These are phyloP conservation scores for Cercospora brassicicola DNA, from an alignment of 2,329 filamentous ascomycete genomes.

Conservation along the genomic window DNA sequence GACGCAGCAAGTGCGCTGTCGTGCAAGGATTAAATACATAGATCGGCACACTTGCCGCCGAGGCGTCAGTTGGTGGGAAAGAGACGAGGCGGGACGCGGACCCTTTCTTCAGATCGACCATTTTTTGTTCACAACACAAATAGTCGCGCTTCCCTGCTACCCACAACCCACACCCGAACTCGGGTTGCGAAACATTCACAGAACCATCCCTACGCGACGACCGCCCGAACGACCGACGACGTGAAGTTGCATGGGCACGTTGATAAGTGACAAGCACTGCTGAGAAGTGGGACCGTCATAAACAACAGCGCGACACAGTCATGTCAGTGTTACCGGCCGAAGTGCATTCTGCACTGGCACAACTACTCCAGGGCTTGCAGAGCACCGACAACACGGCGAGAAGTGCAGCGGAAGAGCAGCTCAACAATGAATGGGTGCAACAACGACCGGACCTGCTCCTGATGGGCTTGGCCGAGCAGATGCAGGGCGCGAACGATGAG, in stretches of 20 bases:
- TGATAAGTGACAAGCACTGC: neutral
- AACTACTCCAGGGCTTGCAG: conserved; percentile 85
- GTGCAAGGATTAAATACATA: neutral
- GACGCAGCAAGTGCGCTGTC: neutral
- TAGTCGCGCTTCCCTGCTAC: neutral
- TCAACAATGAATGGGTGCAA: conserved; percentile 86
- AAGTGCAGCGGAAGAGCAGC: conserved; percentile 82
- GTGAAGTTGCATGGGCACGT: conserved; percentile 1
- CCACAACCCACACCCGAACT: neutral
- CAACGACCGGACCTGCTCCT: conserved; percentile 81
- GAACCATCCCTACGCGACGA: neutral
- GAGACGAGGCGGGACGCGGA: neutral
- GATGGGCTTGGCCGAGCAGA: conserved; percentile 92
- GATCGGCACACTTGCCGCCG: conserved; percentile 1
- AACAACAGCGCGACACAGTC: conserved; percentile 2
- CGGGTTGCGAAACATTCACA: conserved; percentile 1
- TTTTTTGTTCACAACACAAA: conserved; percentile 2
- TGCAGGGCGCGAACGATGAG: conserved; percentile 72
- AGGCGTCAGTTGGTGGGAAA: neutral
- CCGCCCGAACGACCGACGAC: neutral
- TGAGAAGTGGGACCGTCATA: neutral
- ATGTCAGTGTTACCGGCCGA: conserved; percentile 78
- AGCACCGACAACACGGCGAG: conserved; percentile 84
- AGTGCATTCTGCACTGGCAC: conserved; percentile 77
- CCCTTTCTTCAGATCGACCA: conserved; percentile 1